Evolutionary conservation across 2,329 filamentous ascomycete genomes (phyloP).

Genomic region (Colletotrichum gloeosporioides): DNA sequence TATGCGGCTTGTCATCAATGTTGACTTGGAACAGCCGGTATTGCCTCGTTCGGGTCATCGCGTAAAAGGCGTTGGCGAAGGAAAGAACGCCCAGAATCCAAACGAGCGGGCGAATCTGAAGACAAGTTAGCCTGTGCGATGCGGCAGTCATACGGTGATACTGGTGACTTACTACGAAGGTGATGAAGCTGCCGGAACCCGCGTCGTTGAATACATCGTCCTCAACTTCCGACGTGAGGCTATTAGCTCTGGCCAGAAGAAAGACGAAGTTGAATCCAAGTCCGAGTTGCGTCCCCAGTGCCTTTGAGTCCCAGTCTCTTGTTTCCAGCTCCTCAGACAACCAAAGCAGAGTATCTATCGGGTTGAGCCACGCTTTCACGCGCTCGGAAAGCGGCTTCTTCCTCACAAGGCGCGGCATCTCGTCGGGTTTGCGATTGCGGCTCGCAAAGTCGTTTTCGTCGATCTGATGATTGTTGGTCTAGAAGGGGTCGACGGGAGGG

Average conservation of each 20-base stretch:
- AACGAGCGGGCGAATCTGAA: constrained; percentile 72
- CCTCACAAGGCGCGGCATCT: constrained; percentile 80
- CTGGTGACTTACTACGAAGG: constrained; percentile 52
- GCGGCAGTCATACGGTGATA: not conserved
- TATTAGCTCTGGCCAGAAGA: constrained; percentile 83
- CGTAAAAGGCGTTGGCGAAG: constrained; percentile 79
- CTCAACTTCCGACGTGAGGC: constrained; percentile 53
- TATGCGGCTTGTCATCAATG: constrained; percentile 77
- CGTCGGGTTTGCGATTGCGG: constrained; percentile 29
- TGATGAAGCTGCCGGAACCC: constrained; percentile 68
- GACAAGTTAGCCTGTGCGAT: constrained; percentile 4
- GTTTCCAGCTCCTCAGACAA: constrained; percentile 92
- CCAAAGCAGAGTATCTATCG: constrained; percentile 89
- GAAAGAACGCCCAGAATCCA: constrained; percentile 72
- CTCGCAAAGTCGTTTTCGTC: not conserved
- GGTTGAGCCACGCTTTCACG: constrained; percentile 80
- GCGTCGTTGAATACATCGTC: constrained; percentile 89
- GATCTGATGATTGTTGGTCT: not conserved
- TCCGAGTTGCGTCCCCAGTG: constrained; percentile 78
- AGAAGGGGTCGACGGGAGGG: not conserved
- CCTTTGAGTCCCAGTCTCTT: constrained; percentile 85
- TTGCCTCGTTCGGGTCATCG: constrained; percentile 79
- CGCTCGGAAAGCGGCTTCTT: constrained; percentile 80
- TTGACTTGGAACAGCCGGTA: constrained; percentile 92
- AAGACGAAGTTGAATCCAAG: constrained; percentile 80